Base-by-base conservation (phyloP, 2,329 filamentous ascomycete genomes). In the Emmonsiellopsis sp. region DNA sequence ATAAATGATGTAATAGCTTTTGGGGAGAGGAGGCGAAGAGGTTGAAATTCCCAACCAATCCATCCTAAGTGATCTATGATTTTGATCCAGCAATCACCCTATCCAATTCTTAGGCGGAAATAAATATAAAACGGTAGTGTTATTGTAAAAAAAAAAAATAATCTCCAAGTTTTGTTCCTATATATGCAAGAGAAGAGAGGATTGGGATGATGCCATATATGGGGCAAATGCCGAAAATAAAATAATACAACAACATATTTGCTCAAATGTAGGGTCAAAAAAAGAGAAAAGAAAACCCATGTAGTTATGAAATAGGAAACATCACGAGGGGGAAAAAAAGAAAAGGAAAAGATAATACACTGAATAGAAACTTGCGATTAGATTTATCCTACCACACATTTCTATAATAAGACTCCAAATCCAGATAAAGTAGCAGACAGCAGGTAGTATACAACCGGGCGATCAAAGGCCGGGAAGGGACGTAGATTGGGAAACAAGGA, bases 401-500 rank as follows among this genome's bases (percentile, higher is more conserved):
- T 51, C 49, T 51, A 51, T 35, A 40, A 40, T 11, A 51, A 26
- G 40, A 51, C 49, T 45, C 41, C 50, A 47, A 46, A 52, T 31
- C 41, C 40, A 52, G 34, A 47, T 46, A 45, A 45, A 46, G 13
- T n/a, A 20, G 11, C 13, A 40, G 54, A 56, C 54, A 56, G 50
- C 54, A 55, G 38, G 47, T 59, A 56, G 48, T 55, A 53, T 58
- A 59, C 55, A 57, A 34, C 50, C 47, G 49, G 38, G 44, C 47
- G 34, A 34, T 34, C 40, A 51, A 54, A 49, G 50, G 40, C 51
- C 44, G 35, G 42, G n/a, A 32, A 41, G 43, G 38, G 37, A 10
- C 43, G 38, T 40, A 50, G 42, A 34, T 43, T 15, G 34, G 30
- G 49, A 30, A 37, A 49, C 30, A 52, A 11, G 40, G 49, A 53